phyloP scores from a whole-genome alignment of 2,329 filamentous ascomycete species.

The Cryphonectria japonica region DNA sequence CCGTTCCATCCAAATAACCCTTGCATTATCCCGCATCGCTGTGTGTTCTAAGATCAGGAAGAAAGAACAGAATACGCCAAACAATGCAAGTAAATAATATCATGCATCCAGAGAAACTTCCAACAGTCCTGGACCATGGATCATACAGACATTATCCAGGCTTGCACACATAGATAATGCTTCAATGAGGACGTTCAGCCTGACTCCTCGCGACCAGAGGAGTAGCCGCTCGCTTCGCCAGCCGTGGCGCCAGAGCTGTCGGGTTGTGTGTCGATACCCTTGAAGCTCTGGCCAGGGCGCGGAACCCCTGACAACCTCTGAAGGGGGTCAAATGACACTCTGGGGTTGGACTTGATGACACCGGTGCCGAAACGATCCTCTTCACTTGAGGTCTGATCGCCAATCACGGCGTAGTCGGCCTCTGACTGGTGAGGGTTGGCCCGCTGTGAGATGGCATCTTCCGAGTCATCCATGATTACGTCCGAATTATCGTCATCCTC shows the following conservation, averaged over 20 bases:
- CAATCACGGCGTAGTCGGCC: constrained; percentile 44
- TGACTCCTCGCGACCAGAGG: constrained; percentile 40
- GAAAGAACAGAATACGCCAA: background rate
- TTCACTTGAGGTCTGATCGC: constrained; percentile 46
- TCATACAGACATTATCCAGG: background rate
- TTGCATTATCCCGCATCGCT: background rate
- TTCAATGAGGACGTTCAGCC: background rate
- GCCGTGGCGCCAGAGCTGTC: constrained; percentile 47
- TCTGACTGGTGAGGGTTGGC: constrained; percentile 46
- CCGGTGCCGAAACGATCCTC: constrained; percentile 32
- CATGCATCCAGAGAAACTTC: background rate
- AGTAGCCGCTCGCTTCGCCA: constrained; percentile 44
- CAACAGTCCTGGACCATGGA: background rate
- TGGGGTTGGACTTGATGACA: background rate
- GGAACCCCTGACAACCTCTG: constrained; percentile 11
- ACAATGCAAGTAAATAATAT: background rate
- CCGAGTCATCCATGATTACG: constrained; percentile 35
- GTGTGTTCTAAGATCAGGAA: background rate
- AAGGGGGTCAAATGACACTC: background rate
- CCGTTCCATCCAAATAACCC: background rate
- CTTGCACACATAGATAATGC: background rate
- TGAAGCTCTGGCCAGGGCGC: background rate
- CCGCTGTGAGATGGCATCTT: constrained; percentile 39
- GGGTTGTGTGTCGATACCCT: constrained; percentile 31
- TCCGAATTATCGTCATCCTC: constrained; percentile 41